These are phyloP conservation scores for Teunomyces panamensis DNA, from an alignment of 805 yeast genomes.

Conservation along the genomic window DNA sequence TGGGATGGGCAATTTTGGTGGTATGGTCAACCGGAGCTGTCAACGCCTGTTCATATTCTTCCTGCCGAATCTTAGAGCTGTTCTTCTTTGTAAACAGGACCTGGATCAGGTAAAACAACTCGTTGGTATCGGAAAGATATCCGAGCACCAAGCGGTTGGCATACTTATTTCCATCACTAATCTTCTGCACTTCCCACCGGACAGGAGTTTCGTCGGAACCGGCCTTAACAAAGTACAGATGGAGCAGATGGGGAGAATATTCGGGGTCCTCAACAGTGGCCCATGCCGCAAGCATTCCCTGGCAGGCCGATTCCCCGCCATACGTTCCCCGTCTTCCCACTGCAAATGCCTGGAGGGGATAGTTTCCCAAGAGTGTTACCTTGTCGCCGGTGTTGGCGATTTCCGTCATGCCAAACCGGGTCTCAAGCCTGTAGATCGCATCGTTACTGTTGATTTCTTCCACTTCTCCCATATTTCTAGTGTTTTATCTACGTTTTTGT, in stretches of 20 bases:
- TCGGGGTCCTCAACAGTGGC: conserved; percentile 20
- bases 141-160: conserved; percentile 23
- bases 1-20: conserved; percentile 4
- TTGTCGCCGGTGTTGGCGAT: conserved; percentile 10
- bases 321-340: conserved; percentile 24
- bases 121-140: conserved; percentile 16
- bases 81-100: conserved; percentile 24
- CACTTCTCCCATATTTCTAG: neutral
- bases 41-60: neutral
- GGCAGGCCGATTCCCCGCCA: conserved; percentile 29
- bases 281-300: conserved; percentile 27
- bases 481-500: neutral
- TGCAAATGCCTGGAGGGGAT: conserved; percentile 22
- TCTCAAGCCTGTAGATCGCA: conserved; percentile 8
- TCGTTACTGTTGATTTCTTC: conserved; percentile 4
- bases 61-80: neutral
- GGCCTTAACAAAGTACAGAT: conserved; percentile 27
- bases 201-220: conserved; percentile 19
- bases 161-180: conserved; percentile 22
- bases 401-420: conserved; percentile 7
- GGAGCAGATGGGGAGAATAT: conserved; percentile 25
- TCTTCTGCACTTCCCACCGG: conserved; percentile 22
- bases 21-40: neutral
- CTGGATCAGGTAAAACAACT: conserved; percentile 20
- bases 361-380: conserved; percentile 19